Conservation (phyloP, 1,284 basidiomycete species). For the Apiotrichum porosum region DNA sequence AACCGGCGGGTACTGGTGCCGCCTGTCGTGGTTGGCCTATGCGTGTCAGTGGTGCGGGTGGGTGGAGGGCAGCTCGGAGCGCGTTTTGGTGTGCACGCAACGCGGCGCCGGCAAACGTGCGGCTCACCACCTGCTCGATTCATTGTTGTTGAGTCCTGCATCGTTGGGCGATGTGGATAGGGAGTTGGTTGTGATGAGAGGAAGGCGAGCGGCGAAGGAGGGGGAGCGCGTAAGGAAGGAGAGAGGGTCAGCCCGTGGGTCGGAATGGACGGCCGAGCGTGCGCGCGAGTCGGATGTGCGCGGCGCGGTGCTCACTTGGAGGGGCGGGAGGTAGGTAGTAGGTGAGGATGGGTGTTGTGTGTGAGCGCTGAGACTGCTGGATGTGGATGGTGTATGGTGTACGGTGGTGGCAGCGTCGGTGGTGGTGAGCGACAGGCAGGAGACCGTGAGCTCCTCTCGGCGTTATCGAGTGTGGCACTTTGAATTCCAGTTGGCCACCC, state of each 20-base stretch:
- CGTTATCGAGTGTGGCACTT: constrained; percentile 3
- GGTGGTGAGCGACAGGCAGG: background rate
- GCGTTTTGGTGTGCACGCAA: background rate
- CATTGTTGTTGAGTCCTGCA: constrained; percentile 2
- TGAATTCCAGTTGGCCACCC: no score
- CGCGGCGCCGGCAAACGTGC: background rate
- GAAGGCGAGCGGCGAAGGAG: background rate
- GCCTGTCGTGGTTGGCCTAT: constrained; percentile 14
- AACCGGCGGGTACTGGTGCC: constrained; percentile 10
- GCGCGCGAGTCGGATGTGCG: no score
- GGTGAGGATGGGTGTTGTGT: background rate
- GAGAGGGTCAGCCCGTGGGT: background rate
- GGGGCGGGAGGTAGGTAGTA: background rate
- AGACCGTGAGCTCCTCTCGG: no score
- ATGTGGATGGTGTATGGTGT: no score
- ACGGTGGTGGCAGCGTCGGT: no score
- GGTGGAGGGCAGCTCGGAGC: background rate
- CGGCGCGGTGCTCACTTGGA: constrained; percentile 1
- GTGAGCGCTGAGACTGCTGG: background rate
- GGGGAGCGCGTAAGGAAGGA: background rate
- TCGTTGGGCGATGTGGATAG: background rate
- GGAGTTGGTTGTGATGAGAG: background rate
- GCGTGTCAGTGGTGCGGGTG: background rate
- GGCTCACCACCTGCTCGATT: constrained; percentile 19
- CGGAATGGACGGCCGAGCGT: background rate